Conservation (phyloP, 768 basidiomycete species). For the Lactarius pseudohatsudake region DNA sequence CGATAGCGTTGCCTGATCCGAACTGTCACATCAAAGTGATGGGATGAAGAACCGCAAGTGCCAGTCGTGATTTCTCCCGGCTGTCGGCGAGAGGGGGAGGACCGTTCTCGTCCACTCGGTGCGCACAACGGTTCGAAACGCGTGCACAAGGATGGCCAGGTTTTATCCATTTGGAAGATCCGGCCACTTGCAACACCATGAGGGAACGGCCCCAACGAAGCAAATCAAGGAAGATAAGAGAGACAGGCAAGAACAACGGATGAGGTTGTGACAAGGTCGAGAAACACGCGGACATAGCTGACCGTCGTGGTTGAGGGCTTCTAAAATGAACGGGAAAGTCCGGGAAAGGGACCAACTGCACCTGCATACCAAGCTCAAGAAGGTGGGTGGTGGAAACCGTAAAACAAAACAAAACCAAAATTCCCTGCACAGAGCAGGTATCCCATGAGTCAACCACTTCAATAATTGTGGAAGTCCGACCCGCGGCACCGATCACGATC, state of each 20-base stretch:
- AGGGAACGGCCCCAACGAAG: neutral
- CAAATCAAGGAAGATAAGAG: neutral
- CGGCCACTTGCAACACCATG: neutral
- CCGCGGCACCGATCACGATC: conserved; percentile 7
- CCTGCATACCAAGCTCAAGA: neutral
- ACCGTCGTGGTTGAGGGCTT: neutral
- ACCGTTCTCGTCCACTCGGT: neutral
- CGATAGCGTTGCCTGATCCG: neutral
- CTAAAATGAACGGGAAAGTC: conserved; percentile 1
- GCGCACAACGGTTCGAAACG: neutral
- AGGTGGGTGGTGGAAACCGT: neutral
- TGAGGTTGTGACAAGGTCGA: neutral
- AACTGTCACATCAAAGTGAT: neutral
- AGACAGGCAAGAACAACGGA: neutral
- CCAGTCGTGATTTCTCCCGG: neutral
- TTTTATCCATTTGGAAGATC: neutral
- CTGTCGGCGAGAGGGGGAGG: neutral
- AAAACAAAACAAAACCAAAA: neutral
- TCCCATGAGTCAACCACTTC: neutral
- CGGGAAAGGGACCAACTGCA: neutral
- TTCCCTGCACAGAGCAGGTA: neutral
- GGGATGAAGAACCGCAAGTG: neutral
- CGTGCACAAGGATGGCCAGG: neutral
- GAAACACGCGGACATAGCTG: neutral
- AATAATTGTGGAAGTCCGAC: neutral